Conservation (phyloP, 1,284 basidiomycete genomes). For the Naganishia albida region DNA sequence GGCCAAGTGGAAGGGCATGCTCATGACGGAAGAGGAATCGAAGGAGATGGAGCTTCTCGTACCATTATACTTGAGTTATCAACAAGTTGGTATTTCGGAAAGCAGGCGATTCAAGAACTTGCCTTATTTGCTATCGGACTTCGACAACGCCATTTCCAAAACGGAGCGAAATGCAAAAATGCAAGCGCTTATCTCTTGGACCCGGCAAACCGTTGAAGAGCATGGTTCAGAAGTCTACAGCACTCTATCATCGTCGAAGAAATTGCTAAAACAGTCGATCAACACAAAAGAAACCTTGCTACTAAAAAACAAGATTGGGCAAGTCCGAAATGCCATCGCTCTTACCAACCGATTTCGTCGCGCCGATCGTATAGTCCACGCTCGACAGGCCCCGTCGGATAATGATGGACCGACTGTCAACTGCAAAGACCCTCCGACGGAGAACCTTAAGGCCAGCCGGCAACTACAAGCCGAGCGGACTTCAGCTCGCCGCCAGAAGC, state of each 20-base stretch:
- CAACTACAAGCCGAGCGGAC: too few relatives aligned
- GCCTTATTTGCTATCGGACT: not conserved
- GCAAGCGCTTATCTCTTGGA: not conserved
- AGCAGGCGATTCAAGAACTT: not conserved
- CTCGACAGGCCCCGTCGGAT: not conserved
- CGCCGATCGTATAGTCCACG: not conserved
- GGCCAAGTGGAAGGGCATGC: not conserved
- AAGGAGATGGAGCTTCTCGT: not conserved
- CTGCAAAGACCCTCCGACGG: too few relatives aligned
- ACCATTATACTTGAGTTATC: conserved; percentile 3
- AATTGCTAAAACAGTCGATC: not conserved
- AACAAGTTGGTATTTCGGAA: not conserved
- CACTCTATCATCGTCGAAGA: not conserved
- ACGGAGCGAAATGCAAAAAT: not conserved
- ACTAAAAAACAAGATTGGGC: not conserved
- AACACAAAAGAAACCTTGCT: not conserved
- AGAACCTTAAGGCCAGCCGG: too few relatives aligned
- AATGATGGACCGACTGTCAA: not conserved
- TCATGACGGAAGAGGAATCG: not conserved
- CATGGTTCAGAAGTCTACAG: not conserved
- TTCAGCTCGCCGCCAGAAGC: too few relatives aligned
- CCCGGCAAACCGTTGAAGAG: not conserved
- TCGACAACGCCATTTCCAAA: not conserved
- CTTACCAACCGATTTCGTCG: conserved; percentile 3
- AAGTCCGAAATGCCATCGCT: not conserved